Conservation (phyloP, 305 asterid species). For the Coffea humblotiana region DNA sequence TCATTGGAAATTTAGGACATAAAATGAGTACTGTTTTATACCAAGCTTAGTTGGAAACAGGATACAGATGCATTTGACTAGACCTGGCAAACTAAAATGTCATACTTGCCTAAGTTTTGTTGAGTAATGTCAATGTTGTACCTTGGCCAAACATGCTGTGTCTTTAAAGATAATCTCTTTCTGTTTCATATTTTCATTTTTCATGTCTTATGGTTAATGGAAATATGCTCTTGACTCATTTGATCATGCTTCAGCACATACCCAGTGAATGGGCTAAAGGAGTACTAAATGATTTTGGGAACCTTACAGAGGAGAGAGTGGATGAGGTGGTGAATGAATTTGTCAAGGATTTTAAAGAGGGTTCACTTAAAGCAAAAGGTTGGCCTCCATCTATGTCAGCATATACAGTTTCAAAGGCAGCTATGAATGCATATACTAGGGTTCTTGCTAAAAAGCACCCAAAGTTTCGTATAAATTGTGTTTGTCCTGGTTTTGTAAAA, state of each 20-base stretch:
- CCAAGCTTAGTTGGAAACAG: too few relatives aligned
- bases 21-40: too few relatives aligned
- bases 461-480: neutral
- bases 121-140: too few relatives aligned
- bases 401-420: neutral
- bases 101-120: too few relatives aligned
- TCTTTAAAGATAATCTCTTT: too few relatives aligned
- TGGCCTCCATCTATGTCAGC: neutral
- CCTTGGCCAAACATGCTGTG: too few relatives aligned
- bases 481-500: neutral
- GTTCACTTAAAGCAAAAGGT: neutral
- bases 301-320: conserved; percentile 39
- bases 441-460: neutral
- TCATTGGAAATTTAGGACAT: too few relatives aligned
- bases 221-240: neutral
- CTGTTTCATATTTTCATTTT: too few relatives aligned
- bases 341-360: neutral
- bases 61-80: too few relatives aligned
- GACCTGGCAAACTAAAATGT: too few relatives aligned
- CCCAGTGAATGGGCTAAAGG: conserved; percentile 41
- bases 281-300: conserved; percentile 29
- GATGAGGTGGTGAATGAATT: conserved; percentile 36
- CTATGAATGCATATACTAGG: neutral
- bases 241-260: conserved; percentile 29
- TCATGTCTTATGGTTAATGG: too few relatives aligned